Evolutionary conservation across 495 filamentous ascomycete species (phyloP).

Genomic region (Corynascus novoguineensis): DNA sequence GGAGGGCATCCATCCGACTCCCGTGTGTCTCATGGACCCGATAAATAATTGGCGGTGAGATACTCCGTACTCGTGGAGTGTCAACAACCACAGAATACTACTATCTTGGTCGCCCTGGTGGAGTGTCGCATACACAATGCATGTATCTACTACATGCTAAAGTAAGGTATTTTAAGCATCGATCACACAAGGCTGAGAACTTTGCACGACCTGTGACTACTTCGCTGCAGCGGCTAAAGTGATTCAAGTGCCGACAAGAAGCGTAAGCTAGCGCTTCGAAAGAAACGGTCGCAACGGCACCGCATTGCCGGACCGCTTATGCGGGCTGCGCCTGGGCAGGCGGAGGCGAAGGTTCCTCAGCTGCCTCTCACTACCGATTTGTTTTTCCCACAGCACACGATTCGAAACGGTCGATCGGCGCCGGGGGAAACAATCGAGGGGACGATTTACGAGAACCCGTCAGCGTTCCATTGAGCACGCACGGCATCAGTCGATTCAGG

Average conservation of each 20-base stretch:
- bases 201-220: neutral
- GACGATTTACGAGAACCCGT: neutral
- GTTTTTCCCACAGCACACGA: neutral
- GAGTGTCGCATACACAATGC: no score
- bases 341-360: slow-evolving; percentile 6
- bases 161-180: slow-evolving; percentile 1
- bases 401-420: slow-evolving; percentile 6
- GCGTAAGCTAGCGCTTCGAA: no score
- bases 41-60: neutral
- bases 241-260: neutral
- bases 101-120: neutral
- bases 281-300: neutral
- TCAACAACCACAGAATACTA: neutral
- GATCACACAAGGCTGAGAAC: neutral
- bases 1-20: neutral
- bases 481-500: neutral
- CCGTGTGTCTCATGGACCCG: neutral
- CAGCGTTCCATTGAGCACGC: slow-evolving; percentile 5
- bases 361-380: neutral
- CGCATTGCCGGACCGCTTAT: slow-evolving; percentile 13
- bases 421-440: neutral
- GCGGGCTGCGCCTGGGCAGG: slow-evolving; percentile 1
- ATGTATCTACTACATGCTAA: neutral
- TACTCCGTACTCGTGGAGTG: neutral
- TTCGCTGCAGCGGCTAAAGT: slow-evolving; percentile 3